Percentiles rank a stretch among this genome's conserved stretches.
Conservation (phyloP, 1,284 basidiomycete genomes). For the Sporisorium iseilematis-ciliati region DNA sequence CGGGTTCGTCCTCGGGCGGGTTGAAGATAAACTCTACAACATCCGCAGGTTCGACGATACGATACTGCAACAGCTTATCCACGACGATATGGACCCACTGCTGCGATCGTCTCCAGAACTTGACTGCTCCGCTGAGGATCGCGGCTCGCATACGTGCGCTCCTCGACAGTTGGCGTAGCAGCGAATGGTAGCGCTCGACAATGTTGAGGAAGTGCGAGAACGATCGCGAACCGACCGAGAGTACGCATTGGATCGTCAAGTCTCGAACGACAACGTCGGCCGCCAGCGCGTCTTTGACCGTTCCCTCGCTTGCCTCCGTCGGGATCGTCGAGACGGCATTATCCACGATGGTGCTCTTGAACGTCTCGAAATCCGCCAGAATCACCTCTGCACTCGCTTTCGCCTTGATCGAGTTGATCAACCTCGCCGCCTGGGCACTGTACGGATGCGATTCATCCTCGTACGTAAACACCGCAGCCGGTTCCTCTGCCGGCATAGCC, state of each 20-base stretch:
- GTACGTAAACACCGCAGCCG: slow-evolving; percentile 85
- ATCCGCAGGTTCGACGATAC: slow-evolving; percentile 93
- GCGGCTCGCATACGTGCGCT: slow-evolving; percentile 71
- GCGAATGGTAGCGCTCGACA: slow-evolving; percentile 90
- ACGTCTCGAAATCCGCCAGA: slow-evolving; percentile 78
- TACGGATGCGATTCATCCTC: slow-evolving; percentile 80
- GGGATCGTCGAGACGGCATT: slow-evolving; percentile 23
- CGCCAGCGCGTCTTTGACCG: slow-evolving; percentile 64
- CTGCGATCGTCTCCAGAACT: slow-evolving; percentile 77
- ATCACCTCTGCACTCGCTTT: slow-evolving; percentile 80
- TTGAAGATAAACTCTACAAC: slow-evolving; percentile 87
- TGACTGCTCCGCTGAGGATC: slow-evolving; percentile 80
- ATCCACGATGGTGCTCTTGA: slow-evolving; percentile 52
- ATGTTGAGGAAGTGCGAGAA: slow-evolving; percentile 99
- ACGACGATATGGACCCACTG: slow-evolving; percentile 77
- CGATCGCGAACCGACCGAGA: slow-evolving; percentile 91
- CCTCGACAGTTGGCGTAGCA: slow-evolving; percentile 81
- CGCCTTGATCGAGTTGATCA: slow-evolving; percentile 84
- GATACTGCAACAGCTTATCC: slow-evolving; percentile 98
- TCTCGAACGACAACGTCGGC: slow-evolving; percentile 80
- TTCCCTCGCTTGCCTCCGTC: slow-evolving; percentile 72
- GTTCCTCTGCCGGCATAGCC: slow-evolving; percentile 80
- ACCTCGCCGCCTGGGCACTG: slow-evolving; percentile 81
- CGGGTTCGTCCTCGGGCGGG: slow-evolving; percentile 34
- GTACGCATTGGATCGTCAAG: slow-evolving; percentile 87